These are phyloP conservation scores for Ganoderma leucocontextum DNA, from an alignment of 1,284 basidiomycete genomes.

Conservation along the genomic window DNA sequence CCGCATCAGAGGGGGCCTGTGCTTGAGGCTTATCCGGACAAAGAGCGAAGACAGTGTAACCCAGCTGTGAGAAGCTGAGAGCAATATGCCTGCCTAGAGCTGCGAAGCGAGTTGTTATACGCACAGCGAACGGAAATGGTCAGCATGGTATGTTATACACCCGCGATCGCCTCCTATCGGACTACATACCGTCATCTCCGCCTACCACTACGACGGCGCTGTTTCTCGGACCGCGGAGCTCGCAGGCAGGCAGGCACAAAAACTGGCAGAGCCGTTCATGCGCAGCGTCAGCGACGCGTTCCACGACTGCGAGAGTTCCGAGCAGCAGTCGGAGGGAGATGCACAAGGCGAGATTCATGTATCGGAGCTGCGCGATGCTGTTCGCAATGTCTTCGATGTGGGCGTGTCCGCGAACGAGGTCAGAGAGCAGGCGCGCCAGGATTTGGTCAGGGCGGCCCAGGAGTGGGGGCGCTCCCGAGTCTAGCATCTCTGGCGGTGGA, in stretches of 20 bases:
- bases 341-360: conserved; percentile 18
- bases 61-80: conserved; percentile 43
- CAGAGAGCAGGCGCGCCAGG: neutral
- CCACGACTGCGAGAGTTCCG: conserved; percentile 20
- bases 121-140: conserved; percentile 8
- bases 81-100: conserved; percentile 42
- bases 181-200: conserved; percentile 40
- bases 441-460: neutral
- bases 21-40: conserved; percentile 35
- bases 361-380: conserved; percentile 11
- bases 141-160: conserved; percentile 12
- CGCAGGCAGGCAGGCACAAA: conserved; percentile 34
- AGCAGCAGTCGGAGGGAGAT: conserved; percentile 21
- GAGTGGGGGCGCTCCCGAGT: neutral
- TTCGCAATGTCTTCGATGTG: conserved; percentile 12
- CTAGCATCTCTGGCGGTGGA: conserved; percentile 3
- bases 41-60: conserved; percentile 46
- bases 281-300: conserved; percentile 21
- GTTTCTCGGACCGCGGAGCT: conserved; percentile 34
- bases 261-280: conserved; percentile 36
- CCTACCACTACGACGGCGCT: conserved; percentile 43
- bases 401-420: conserved; percentile 3
- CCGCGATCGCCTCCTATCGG: conserved; percentile 27
- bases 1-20: conserved; percentile 15
- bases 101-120: conserved; percentile 25